Evolutionary conservation across 1,284 basidiomycete genomes (phyloP).

Genomic region (Ceraceosorus bombacis): DNA sequence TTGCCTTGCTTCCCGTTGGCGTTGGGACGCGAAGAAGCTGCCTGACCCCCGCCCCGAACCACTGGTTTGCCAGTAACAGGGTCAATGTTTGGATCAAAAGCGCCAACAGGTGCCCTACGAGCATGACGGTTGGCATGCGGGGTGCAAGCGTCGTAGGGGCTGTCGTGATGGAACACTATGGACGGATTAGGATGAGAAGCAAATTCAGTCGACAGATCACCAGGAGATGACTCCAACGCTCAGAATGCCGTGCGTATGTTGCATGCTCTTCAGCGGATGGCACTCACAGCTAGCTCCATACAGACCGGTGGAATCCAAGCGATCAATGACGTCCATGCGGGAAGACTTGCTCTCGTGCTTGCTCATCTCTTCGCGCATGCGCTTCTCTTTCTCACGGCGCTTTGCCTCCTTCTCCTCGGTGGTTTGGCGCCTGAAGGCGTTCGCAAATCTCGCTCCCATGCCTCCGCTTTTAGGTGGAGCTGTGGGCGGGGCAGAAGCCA

Average conservation of each 20-base stretch:
- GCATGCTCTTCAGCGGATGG: background rate
- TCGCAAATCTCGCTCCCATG: constrained; percentile 32
- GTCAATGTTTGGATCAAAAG: constrained; percentile 42
- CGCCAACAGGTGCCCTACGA: constrained; percentile 35
- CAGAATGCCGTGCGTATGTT: background rate
- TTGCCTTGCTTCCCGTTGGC: constrained; percentile 15
- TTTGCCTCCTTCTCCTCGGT: constrained; percentile 34
- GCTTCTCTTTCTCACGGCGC: constrained; percentile 25
- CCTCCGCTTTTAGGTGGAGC: constrained; percentile 15
- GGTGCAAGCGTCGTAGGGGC: constrained; percentile 45
- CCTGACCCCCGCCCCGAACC: constrained; percentile 13
- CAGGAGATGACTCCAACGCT: background rate
- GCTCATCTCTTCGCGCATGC: constrained; percentile 29
- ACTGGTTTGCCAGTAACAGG: constrained; percentile 37
- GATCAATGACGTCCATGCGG: constrained; percentile 46
- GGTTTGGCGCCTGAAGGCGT: constrained; percentile 31
- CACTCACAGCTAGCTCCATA: constrained; percentile 34
- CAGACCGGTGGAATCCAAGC: constrained; percentile 41
- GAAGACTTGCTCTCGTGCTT: constrained; percentile 18
- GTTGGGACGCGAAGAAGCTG: constrained; percentile 12
- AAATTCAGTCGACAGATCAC: background rate
- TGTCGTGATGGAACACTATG: constrained; percentile 46
- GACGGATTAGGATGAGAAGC: background rate
- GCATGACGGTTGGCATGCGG: constrained; percentile 38
- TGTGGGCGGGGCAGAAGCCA: constrained; percentile 21